Base-by-base conservation (phyloP, 345 rosid genomes). In the Eucalyptus erythrocorys region DNA sequence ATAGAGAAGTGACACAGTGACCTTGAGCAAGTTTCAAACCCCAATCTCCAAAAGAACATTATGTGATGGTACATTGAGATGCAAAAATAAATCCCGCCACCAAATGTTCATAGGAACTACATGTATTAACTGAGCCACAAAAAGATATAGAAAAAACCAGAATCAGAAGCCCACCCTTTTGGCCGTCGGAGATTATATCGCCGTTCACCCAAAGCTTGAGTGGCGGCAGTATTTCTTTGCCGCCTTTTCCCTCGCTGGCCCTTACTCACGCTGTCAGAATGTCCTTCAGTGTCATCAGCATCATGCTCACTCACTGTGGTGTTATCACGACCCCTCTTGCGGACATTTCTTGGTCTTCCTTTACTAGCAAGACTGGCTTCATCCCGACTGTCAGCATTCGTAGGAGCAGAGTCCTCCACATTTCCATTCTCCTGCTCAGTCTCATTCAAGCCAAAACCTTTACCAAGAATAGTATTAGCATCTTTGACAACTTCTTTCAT, bases 401-500 rank as follows among this genome's bases (percentile, higher is more conserved):
- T 90, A 89, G 87, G 91, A 84, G 88, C 92, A 87, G 97, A 92
- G 88, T 96, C 95, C 90, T 95, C 95, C 34, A 87, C 91, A 85
- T 87, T 91, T 64, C 92, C 94, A 79, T 89, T 93, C 89, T 93
- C 87, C 88, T 89, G 92, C 86, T 88, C 93, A 12, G 91, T 89
- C 55, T 96, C 96, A 88, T 89, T 91, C 80, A 87, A 48, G 51
- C 93, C 93, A 40, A 94, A 57, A 64, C 93, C 93, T 87, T 92
- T 93, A 85, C 98, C 99, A 89, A 94, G 93, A 86, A 96, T 89
- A 85, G 93, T 93, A 89, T 95, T 94, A 10, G 95, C 98, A 82
- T 96, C 99, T 89, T 93, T 92, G 6, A 96, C 98, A 92, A 94
- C 97, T 61, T 91, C 96, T 93, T 96, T 98, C 87, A 96, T 94